Base-by-base conservation (phyloP, 148 eudicot species). In the Chenopodium suecicum region DNA sequence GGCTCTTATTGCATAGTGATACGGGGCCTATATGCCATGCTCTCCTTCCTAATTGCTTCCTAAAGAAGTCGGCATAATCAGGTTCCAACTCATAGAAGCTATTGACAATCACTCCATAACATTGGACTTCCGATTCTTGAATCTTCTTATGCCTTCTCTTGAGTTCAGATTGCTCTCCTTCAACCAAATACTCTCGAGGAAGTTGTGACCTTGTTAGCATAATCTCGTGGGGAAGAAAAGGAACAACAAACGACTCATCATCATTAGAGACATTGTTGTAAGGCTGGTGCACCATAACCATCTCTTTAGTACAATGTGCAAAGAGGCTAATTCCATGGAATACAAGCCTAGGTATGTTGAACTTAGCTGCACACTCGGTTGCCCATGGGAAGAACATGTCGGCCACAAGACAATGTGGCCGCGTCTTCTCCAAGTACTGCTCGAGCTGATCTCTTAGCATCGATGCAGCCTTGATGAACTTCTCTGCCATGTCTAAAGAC, bases 81-180 rank as follows among this genome's bases (percentile, higher is more conserved):
- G 90, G 86, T 80, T 92, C 95, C 3, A 92, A 87, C 90, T 92
- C 95, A 22, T 88, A 88, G 79, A 92, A 89, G 82, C 90, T 92
- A 64, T 93, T 92, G 0, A 85, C 78, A 10, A 93, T 78, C 23
- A 85, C 86, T 77, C 97, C 95, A 22, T 73, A 89, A 70, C 90
- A 86, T 1, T 1, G 80, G 22, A 58, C 10, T 60, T 80, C 89
- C 0, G 90, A 73, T 46, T 85, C 85, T 4, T 16, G 66, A 13
- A 77, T 50, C 52, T 27, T 13, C 19, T 9, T 20, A 14, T 65
- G 7, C 52, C 80, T 58, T 1, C 0, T 78, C 22, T 25, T 48
- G 9, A 74, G 10, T 3, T n/a, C 75, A 0, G 47, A 69, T 3
- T 86, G 80, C 11, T 31, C 37, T 0, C 17, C 41, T 19, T 47